A percentile compares a stretch with the other conserved stretches of the same genome.
Evolutionary conservation across 495 filamentous ascomycete species (phyloP).

Genomic region (Xylaria longipes): DNA sequence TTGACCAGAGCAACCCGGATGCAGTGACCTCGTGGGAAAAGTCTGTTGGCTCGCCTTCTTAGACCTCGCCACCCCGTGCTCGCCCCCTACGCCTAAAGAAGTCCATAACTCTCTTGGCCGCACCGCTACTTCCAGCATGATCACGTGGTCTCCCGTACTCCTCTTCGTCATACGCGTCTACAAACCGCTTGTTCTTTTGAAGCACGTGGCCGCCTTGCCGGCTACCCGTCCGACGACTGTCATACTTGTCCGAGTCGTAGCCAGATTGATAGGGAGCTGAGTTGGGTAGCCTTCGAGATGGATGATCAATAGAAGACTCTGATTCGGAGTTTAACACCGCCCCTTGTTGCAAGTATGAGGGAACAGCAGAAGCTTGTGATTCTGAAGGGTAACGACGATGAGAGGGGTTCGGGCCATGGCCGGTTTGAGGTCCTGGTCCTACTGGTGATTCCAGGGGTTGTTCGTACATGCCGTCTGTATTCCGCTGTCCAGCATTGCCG

Average conservation of each 20-base stretch:
- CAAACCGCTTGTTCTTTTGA: constrained; percentile 89
- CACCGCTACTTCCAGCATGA: constrained; percentile 81
- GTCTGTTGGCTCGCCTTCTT: constrained; percentile 11
- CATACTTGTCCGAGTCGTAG: constrained; percentile 47
- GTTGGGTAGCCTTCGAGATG: constrained; percentile 37
- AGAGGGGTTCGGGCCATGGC: constrained; percentile 35
- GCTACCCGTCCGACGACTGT: constrained; percentile 35
- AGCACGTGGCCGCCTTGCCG: constrained; percentile 63
- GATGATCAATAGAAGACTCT: constrained; percentile 54
- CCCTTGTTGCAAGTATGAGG: constrained; percentile 51
- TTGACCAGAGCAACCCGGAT: constrained; percentile 10
- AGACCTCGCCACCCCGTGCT: constrained; percentile 66
- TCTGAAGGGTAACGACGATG: constrained; percentile 37
- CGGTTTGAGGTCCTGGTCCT: constrained; percentile 28
- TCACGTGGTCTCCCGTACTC: constrained; percentile 63
- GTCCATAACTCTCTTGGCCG: constrained; percentile 94
- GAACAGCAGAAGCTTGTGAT: constrained; percentile 40
- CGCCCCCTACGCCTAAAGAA: constrained; percentile 90
- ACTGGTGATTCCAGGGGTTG: constrained; percentile 43
- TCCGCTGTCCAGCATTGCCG: constrained; percentile 41
- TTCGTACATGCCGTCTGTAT: constrained; percentile 51
- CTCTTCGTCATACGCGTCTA: constrained; percentile 86
- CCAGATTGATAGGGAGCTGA: constrained; percentile 44
- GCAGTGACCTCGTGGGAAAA: constrained; percentile 7
- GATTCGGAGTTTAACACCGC: constrained; percentile 53